Base-by-base conservation (phyloP, 2,329 filamentous ascomycete species). In the Fusarium virguliforme region DNA sequence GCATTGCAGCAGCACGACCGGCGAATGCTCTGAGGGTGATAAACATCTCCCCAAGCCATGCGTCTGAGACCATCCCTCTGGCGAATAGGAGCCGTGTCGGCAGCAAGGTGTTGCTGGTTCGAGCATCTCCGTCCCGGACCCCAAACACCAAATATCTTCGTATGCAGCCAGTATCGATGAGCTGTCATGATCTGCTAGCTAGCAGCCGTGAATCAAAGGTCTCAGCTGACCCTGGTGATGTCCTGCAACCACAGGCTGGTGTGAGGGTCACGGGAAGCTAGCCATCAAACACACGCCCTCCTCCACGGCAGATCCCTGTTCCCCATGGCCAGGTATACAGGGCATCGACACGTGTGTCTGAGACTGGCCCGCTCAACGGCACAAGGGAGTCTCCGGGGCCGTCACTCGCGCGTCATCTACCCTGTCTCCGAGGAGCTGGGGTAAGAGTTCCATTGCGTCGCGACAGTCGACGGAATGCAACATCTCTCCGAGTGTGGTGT, bases 141-240 rank as follows among this genome's bases (percentile, higher is more conserved):
- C 62, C 37, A 68, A 48, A 76, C 67, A 57, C 64, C 60, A 56
- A 64, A 35, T 18, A 56, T 37, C 59, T 58, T 26, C 58, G 58
- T 67, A 74, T 76, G 70, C 71, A 69, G 62, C 46, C 71, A 69
- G 62, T 41, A 62, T 43, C 73, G 73, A 60, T 75, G 74, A 64
- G 73, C 68, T 76, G 74, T 74, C 68, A 69, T 65, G 65, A 70
- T 70, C 66, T 59, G 50, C 70, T 38, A 50, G 50, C 70, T 38
- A 50, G 32, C 35, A 34, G 43, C 32, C 38, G 61, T 62, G 58
- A 72, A 67, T 50, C 34, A 60, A 48, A 64, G 37, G 53, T 34
- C 60, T 43, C 65, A 64, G 62, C 60, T 72, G 68, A 67, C 65
- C 57, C 65, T 65, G 34, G 41, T 53, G 38, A 53, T 57, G 41